A percentile compares a stretch with the other conserved stretches of the same genome.
Conservation (phyloP, 2,329 filamentous ascomycete species). For the Cordyceps cicadae region DNA sequence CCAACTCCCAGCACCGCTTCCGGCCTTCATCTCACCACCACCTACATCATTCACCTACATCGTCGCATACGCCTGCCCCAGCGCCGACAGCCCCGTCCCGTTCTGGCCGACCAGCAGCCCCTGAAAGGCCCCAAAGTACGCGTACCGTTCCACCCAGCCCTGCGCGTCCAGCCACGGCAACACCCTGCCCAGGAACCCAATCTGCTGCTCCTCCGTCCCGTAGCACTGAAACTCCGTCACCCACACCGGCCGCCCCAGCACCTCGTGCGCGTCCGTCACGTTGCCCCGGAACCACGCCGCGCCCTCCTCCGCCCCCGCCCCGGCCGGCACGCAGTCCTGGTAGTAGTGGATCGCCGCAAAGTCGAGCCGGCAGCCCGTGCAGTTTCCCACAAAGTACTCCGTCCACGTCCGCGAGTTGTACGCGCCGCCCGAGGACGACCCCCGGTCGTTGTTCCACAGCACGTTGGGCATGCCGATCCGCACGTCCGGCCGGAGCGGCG, state of each 20-base stretch:
- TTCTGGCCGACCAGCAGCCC: background rate
- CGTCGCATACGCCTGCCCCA: background rate
- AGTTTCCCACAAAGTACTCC: background rate
- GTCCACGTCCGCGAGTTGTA: background rate
- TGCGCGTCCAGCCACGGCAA: background rate
- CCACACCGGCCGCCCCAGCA: background rate
- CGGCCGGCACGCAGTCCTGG: background rate
- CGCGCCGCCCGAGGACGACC: background rate
- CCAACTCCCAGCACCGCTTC: background rate
- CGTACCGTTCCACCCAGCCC: background rate
- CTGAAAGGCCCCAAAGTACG: background rate
- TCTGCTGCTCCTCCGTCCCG: background rate
- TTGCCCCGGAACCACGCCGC: background rate
- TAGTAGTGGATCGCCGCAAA: constrained; percentile 2
- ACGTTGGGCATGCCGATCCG: background rate
- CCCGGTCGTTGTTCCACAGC: background rate
- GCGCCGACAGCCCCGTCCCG: background rate
- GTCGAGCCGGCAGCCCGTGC: background rate
- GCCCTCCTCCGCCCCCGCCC: background rate
- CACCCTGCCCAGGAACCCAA: background rate
- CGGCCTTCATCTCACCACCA: too few relatives aligned
- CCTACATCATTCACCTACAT: background rate
- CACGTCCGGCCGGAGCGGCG: background rate
- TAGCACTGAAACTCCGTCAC: constrained; percentile 1
- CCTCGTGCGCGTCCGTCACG: background rate